Percentiles rank a stretch among this genome's conserved stretches.
Evolutionary conservation across 176 grass and related monocot genomes (phyloP).

Genomic region (Lolium multiflorum): DNA sequence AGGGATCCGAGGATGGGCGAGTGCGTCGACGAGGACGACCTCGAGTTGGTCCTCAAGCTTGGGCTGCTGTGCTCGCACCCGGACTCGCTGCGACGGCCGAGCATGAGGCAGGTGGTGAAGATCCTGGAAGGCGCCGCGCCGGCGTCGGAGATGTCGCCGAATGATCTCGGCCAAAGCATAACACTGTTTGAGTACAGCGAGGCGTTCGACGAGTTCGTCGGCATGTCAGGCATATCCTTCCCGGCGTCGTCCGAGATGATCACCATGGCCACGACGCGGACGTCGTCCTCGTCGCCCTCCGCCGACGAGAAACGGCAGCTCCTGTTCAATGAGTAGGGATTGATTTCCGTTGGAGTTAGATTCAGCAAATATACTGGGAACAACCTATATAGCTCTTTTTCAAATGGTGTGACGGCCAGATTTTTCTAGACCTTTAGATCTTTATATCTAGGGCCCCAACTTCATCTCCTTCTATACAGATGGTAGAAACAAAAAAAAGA

Average conservation of each 20-base stretch:
- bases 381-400: background rate
- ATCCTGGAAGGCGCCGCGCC: constrained; percentile 48
- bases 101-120: constrained; percentile 76
- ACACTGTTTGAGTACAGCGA: constrained; percentile 36
- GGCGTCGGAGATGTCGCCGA: constrained; percentile 41
- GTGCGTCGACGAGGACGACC: constrained; percentile 53
- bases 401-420: background rate
- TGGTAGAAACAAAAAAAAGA: no score
- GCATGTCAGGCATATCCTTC: background rate
- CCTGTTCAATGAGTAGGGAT: background rate
- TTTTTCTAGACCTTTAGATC: background rate
- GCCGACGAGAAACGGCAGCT: constrained; percentile 12
- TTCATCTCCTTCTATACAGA: background rate
- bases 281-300: constrained; percentile 30
- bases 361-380: background rate
- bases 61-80: constrained; percentile 83
- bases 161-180: constrained; percentile 7
- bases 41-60: constrained; percentile 70
- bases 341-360: background rate
- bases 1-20: constrained; percentile 53
- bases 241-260: constrained; percentile 35
- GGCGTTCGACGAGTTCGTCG: constrained; percentile 61
- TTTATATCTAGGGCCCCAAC: background rate
- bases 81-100: constrained; percentile 51
- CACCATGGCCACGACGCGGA: constrained; percentile 16